Percentiles rank a stretch among this genome's conserved stretches.
phyloP scores from a whole-genome alignment of 768 basidiomycete species.

The Suillus subalutaceus region DNA sequence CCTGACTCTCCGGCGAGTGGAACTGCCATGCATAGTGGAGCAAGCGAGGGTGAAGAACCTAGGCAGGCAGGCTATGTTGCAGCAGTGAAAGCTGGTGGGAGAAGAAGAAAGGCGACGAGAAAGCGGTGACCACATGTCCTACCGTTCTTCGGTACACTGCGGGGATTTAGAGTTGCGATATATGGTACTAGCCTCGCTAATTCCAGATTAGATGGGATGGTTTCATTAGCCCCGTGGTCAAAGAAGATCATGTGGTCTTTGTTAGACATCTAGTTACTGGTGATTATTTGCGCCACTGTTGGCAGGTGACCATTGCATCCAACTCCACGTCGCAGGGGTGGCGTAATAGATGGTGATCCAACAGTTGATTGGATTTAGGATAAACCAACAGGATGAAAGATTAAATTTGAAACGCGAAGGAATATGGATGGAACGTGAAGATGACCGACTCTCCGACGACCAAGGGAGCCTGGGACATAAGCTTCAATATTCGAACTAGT shows the following conservation, averaged over 20 bases:
- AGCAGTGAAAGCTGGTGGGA: constrained; percentile 60
- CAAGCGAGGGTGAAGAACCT: constrained; percentile 22
- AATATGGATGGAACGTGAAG: neutral
- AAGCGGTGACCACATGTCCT: constrained; percentile 41
- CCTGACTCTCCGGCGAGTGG: constrained; percentile 51
- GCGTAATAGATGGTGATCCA: neutral
- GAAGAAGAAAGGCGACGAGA: constrained; percentile 60
- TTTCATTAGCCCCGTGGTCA: neutral
- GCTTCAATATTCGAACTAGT: neutral
- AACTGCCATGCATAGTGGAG: constrained; percentile 39
- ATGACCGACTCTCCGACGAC: neutral
- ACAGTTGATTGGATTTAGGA: neutral
- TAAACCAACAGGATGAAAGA: neutral
- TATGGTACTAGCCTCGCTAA: neutral
- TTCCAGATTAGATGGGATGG: neutral
- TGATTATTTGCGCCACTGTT: neutral
- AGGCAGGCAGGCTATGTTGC: constrained; percentile 38
- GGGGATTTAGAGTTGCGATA: neutral
- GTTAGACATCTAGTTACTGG: neutral
- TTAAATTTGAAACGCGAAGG: neutral
- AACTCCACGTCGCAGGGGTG: neutral
- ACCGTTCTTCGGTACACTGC: neutral
- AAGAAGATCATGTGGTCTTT: neutral
- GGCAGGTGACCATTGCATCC: neutral
- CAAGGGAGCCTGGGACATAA: neutral